phyloP scores from a whole-genome alignment of 176 grass and related monocot species.

The Bothriochloa decipiens region DNA sequence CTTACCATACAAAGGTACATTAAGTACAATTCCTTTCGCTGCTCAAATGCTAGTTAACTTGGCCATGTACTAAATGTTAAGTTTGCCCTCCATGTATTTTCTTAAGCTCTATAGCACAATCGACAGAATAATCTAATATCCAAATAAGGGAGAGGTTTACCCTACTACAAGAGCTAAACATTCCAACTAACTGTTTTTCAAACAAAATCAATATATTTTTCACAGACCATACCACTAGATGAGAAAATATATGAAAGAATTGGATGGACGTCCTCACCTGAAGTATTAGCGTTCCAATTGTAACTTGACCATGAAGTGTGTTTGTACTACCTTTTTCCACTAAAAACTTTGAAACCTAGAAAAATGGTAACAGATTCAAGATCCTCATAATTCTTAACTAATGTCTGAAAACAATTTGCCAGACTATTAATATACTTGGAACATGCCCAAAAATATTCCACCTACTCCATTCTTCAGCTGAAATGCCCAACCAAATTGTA shows the following conservation, averaged over 20 bases:
- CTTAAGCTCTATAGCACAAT: not conserved
- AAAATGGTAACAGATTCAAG: conserved; percentile 28
- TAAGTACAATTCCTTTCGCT: not conserved
- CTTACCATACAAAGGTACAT: not conserved
- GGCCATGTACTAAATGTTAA: not conserved
- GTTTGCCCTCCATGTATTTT: not conserved
- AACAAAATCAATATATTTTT: not conserved
- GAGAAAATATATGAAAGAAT: conserved; percentile 23
- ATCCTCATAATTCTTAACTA: conserved; percentile 22
- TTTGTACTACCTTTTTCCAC: conserved; percentile 87
- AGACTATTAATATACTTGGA: conserved; percentile 11
- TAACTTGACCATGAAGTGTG: conserved; percentile 97
- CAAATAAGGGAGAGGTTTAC: conserved; percentile 19
- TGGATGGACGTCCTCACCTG: conserved; percentile 56
- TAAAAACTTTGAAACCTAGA: conserved; percentile 91
- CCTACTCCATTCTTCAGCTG: conserved; percentile 24
- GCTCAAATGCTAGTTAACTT: not conserved
- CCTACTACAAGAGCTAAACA: conserved; percentile 14
- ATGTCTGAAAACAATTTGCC: not conserved
- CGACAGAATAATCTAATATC: conserved; percentile 13
- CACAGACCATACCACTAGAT: not conserved
- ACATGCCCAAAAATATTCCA: not conserved
- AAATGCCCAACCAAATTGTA: conserved; percentile 13
- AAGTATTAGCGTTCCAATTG: conserved; percentile 89
- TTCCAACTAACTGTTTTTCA: conserved; percentile 4